A percentile compares a stretch with the other conserved stretches of the same genome.
phyloP scores from a whole-genome alignment of 768 basidiomycete species.

The Leccinum subtestaceum region DNA sequence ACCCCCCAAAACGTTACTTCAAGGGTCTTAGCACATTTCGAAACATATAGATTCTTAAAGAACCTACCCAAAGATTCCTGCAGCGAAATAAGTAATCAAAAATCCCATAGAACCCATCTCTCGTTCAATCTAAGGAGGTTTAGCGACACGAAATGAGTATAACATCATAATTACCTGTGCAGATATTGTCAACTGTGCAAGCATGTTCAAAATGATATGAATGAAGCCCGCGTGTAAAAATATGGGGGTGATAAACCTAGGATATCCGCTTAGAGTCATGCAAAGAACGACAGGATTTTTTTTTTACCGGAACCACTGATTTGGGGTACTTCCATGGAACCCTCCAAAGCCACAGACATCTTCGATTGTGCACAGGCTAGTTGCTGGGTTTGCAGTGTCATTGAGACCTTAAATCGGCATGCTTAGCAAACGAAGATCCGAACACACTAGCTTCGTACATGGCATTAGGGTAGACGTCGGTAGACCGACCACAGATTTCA shows the following conservation, averaged over 20 bases:
- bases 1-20: constrained; percentile 82
- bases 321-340: constrained; percentile 41
- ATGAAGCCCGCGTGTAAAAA: constrained; percentile 96
- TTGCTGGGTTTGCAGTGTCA: constrained; percentile 78
- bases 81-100: constrained; percentile 80
- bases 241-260: constrained; percentile 81
- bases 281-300: constrained; percentile 38
- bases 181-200: constrained; percentile 78
- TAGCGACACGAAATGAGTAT: neutral
- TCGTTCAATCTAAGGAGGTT: constrained; percentile 64
- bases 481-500: constrained; percentile 66
- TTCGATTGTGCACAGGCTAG: constrained; percentile 68
- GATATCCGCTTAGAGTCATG: constrained; percentile 32
- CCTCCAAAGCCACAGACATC: constrained; percentile 90
- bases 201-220: constrained; percentile 88
- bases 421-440: constrained; percentile 11
- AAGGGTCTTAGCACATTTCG: neutral
- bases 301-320: constrained; percentile 55
- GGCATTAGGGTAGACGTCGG: constrained; percentile 53
- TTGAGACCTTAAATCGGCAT: constrained; percentile 56
- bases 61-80: constrained; percentile 86
- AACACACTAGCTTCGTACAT: constrained; percentile 43
- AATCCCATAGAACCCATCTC: constrained; percentile 92
- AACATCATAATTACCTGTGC: constrained; percentile 53
- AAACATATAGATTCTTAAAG: neutral